Percentiles rank a stretch among this genome's conserved stretches.
Evolutionary conservation across 495 filamentous ascomycete genomes (phyloP).

Genomic region (Zalerion maritima): DNA sequence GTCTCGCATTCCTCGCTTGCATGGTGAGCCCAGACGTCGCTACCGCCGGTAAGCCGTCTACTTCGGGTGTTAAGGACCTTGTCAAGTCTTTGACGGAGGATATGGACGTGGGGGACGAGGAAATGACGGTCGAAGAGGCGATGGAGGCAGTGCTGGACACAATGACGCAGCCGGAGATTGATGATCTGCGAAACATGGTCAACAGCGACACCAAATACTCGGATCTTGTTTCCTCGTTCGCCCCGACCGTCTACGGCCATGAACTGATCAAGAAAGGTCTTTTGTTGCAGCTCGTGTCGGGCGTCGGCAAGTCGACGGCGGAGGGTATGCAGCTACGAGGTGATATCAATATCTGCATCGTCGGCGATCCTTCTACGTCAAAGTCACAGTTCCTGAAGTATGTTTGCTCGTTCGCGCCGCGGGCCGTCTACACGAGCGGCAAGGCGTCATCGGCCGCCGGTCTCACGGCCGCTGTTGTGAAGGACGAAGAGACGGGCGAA

Average conservation of each 20-base stretch:
- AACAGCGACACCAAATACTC: slow-evolving; percentile 91
- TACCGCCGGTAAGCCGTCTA: slow-evolving; percentile 43
- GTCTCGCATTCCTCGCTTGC: slow-evolving; percentile 90
- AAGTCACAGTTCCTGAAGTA: slow-evolving; percentile 99
- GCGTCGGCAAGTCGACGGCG: slow-evolving; percentile 75
- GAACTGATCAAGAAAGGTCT: slow-evolving; percentile 96
- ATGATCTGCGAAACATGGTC: slow-evolving; percentile 83
- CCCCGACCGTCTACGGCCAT: slow-evolving; percentile 93
- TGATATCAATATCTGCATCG: slow-evolving; percentile 97
- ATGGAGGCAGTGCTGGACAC: slow-evolving; percentile 79
- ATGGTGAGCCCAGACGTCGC: slow-evolving; percentile 91
- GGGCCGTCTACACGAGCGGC: slow-evolving; percentile 93
- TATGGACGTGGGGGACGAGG: slow-evolving; percentile 40
- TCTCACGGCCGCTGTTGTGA: slow-evolving; percentile 93
- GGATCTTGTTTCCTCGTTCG: slow-evolving; percentile 86
- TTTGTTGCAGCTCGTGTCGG: slow-evolving; percentile 82
- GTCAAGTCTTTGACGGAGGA: slow-evolving; percentile 67
- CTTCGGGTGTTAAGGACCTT: slow-evolving; percentile 44
- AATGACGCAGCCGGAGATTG: slow-evolving; percentile 69
- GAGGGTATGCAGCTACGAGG: slow-evolving; percentile 91
- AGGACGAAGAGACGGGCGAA: slow-evolving; percentile 95
- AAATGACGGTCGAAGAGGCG: slow-evolving; percentile 60
- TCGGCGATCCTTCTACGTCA: slow-evolving; percentile 93
- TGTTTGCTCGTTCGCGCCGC: slow-evolving; percentile 86
- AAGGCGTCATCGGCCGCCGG: slow-evolving; percentile 96